Evolutionary conservation across 352 stramenopile species (phyloP), one percentile per base, ranked within the genome.

Genomic region (Globisporangium spinosum): DNA sequence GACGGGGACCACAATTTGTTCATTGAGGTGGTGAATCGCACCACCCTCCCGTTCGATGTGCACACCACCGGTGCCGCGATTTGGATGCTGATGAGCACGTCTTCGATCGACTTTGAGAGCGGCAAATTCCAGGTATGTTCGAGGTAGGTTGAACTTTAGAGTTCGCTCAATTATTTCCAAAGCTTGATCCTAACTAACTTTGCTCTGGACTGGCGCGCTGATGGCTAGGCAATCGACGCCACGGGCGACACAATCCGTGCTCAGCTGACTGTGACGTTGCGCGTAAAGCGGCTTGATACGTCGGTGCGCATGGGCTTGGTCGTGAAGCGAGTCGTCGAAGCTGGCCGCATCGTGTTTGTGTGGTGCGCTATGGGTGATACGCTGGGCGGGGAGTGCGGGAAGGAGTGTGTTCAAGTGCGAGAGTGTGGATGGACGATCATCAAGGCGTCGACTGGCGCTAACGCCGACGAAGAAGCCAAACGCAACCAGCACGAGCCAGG

Each of bases 71-170:
- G 3, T 8, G 22, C 9, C 12, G 62, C 47, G 1, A 53, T 67
- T 23, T 67, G 62, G 62, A 53, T 60, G 53, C 53, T 67, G 4
- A n/a, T 67, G 49, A 67, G 53, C 10, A 43, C 43, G 47, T n/a
- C 51, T 9, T 40, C 32, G 20, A 34, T 67, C 29, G 23, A 58
- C 6, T 43, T 61, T 20, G 23, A 15, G 20, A 54, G 58, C 17
- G 47, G 62, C 25, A n/a, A 49, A 20, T 67, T 53, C 49, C 32
- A 60, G 53, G 62, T 67, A 67, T 12, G 35, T 43, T 15, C 27
- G 4, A 47, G 38, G 38, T 38, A 38, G 34, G 34, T 8, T 47
- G 15, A 27, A 27, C 1, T 27, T 27, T 27, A 27, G 25, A 27
- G 25, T 2, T 27, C 25, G 25, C 25, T 27, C 25, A 27, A 27